Evolutionary conservation across 192 early-diverging fungal species (phyloP).

Genomic region (Rhizoclosmatium sp.): DNA sequence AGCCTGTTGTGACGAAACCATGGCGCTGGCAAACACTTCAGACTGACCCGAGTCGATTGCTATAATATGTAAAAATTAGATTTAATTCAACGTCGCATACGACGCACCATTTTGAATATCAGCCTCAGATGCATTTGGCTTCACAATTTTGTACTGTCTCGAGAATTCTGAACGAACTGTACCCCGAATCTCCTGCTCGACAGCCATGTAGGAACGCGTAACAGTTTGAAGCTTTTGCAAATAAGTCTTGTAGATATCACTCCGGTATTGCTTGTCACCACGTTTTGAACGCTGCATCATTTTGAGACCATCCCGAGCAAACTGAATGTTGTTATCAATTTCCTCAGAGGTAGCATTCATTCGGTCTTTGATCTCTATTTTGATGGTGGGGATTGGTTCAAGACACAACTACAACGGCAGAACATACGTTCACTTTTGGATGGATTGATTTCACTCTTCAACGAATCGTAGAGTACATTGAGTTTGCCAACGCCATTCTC

Average conservation of each 20-base stretch:
- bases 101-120: conserved; percentile 25
- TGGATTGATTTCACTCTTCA: neutral
- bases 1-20: conserved; percentile 6
- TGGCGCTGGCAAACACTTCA: conserved; percentile 1
- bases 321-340: neutral
- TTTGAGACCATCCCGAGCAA: conserved; percentile 11
- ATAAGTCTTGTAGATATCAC: neutral
- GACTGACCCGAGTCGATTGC: conserved; percentile 17
- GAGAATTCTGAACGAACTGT: conserved; percentile 4
- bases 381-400: neutral
- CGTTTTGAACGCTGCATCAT: conserved; percentile 1
- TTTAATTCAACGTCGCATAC: neutral
- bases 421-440: neutral
- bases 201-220: neutral
- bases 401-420: neutral
- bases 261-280: neutral
- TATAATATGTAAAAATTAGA: neutral
- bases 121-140: conserved; percentile 17
- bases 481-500: neutral
- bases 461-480: neutral
- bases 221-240: neutral
- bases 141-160: conserved; percentile 37
- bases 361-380: neutral
- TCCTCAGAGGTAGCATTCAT: neutral
- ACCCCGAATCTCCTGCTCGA: conserved; percentile 8